Conservation (phyloP, 192 early-diverging fungal species). For the Entomortierella parvispora region DNA sequence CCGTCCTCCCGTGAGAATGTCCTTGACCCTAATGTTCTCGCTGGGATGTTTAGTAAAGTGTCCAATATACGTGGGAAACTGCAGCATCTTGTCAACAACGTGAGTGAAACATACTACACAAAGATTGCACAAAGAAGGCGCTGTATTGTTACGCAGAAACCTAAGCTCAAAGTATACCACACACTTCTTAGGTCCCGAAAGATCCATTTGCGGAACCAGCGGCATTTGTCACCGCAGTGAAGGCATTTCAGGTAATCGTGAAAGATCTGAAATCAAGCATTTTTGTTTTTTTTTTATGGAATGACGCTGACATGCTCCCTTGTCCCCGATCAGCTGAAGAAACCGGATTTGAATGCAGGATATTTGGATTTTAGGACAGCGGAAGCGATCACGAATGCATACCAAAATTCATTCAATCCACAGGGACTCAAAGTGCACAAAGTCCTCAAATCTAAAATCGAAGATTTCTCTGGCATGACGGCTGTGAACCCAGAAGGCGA, state of each 20-base stretch:
- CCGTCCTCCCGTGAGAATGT: conserved; percentile 39
- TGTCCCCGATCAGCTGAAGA: conserved; percentile 12
- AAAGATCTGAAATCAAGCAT: too few species aligned
- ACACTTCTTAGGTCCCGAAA: conserved; percentile 52
- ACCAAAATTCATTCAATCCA: conserved; percentile 47
- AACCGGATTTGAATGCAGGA: conserved; percentile 38
- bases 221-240: conserved; percentile 51
- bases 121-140: neutral
- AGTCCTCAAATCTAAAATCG: conserved; percentile 63
- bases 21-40: conserved; percentile 61
- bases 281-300: too few species aligned
- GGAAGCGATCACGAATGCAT: conserved; percentile 43
- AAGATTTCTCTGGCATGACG: conserved; percentile 61
- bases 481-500: conserved; percentile 36
- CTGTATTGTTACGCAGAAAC: too few species aligned
- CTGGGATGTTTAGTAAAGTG: conserved; percentile 59
- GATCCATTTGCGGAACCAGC: conserved; percentile 61
- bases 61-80: conserved; percentile 57
- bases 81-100: conserved; percentile 57
- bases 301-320: too few species aligned
- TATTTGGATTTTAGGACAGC: conserved; percentile 34
- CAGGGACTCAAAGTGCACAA: conserved; percentile 59
- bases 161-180: neutral
- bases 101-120: conserved; percentile 9
- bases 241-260: conserved; percentile 52